Evolutionary conservation across 805 yeast species (phyloP).

Genomic region (Kodamaea laetipori): DNA sequence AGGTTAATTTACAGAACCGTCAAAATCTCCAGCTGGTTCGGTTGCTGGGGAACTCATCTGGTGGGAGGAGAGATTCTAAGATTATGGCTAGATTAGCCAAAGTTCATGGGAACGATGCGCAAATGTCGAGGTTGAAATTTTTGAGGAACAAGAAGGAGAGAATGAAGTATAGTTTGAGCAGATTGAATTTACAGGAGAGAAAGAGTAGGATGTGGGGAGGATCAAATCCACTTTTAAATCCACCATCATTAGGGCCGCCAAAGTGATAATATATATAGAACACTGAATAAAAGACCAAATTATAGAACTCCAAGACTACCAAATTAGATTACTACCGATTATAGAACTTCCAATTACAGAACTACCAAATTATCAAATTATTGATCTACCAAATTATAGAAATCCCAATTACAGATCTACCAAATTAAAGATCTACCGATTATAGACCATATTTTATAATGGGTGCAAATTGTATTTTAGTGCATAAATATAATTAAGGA

Average conservation of each 20-base stretch:
- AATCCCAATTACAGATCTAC: too few relatives aligned
- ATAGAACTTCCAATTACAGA: too few relatives aligned
- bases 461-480: too few relatives aligned
- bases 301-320: too few relatives aligned
- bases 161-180: conserved; percentile 40
- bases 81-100: conserved; percentile 12
- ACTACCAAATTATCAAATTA: too few relatives aligned
- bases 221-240: conserved; percentile 1
- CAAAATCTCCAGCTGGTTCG: conserved; percentile 44
- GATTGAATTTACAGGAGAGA: conserved; percentile 21
- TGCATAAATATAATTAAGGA: too few relatives aligned
- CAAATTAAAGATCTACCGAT: too few relatives aligned
- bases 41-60: conserved; percentile 26
- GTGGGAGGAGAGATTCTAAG: conserved; percentile 19
- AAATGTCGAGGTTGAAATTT: conserved; percentile 40
- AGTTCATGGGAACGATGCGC: conserved; percentile 25
- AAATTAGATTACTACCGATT: too few relatives aligned
- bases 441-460: too few relatives aligned
- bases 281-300: too few relatives aligned
- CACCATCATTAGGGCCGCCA: conserved; percentile 4
- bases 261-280: not conserved
- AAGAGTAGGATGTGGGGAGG: conserved; percentile 16
- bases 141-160: conserved; percentile 47
- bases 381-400: too few relatives aligned
- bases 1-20: conserved; percentile 35